phyloP scores from a whole-genome alignment of 177 flowering plant genomes.

The Vitis hybrid region DNA sequence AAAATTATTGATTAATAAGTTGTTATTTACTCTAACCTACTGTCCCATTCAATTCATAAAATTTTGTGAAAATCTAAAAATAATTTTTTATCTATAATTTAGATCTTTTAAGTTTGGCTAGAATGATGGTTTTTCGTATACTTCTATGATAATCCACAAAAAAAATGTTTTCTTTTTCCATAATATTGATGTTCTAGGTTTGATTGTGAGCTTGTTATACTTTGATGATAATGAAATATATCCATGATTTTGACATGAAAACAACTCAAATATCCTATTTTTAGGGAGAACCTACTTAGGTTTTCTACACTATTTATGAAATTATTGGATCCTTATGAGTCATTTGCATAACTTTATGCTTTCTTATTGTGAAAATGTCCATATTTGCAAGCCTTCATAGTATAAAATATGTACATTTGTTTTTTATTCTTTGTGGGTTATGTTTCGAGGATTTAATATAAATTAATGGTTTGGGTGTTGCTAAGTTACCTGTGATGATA shows the following conservation, averaged over 20 bases:
- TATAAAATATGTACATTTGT: not conserved
- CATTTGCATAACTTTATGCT: no score
- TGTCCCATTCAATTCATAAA: not conserved
- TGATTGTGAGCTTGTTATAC: no score
- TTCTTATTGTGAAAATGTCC: not conserved
- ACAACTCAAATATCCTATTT: slow-evolving; percentile 23
- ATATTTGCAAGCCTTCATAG: not conserved
- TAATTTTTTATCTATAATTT: not conserved
- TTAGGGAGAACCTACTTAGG: slow-evolving; percentile 20
- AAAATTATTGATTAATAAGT: slow-evolving; percentile 84
- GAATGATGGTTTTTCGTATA: not conserved
- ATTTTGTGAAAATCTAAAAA: not conserved
- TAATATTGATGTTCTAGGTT: no score
- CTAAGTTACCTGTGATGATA: slow-evolving; percentile 20
- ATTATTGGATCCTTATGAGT: slow-evolving; percentile 15
- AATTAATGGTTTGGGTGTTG: not conserved
- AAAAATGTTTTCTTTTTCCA: no score
- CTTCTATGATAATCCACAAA: no score
- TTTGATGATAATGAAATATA: slow-evolving; percentile 9
- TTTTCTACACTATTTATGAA: slow-evolving; percentile 3
- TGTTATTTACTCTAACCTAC: slow-evolving; percentile 56
- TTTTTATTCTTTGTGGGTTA: not conserved
- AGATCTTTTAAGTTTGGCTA: not conserved
- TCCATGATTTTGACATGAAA: slow-evolving; percentile 23
- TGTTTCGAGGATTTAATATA: not conserved